These are phyloP conservation scores for Zygnema cylindricum DNA, from an alignment of 139 green algal genomes.

Conservation along the genomic window DNA sequence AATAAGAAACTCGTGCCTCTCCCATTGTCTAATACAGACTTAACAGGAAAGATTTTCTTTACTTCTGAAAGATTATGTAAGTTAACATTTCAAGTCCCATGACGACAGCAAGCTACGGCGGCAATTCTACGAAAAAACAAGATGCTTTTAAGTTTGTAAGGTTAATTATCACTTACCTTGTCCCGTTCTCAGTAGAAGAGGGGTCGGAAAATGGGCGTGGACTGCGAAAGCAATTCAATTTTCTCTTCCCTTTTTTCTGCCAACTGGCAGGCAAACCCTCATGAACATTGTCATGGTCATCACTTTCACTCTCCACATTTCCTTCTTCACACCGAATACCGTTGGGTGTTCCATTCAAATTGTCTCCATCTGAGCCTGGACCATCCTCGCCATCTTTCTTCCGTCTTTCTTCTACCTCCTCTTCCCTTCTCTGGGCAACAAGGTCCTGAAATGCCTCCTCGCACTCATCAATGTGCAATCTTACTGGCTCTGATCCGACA, in stretches of 20 bases:
- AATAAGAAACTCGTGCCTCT: too few relatives aligned
- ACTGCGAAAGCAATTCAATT: background rate
- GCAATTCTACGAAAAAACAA: too few relatives aligned
- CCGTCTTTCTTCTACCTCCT: conserved; percentile 38
- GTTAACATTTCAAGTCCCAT: too few relatives aligned
- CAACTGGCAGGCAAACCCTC: background rate
- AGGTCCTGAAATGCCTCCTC: conserved; percentile 12
- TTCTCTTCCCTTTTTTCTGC: background rate
- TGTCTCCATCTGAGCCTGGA: background rate
- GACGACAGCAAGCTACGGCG: too few relatives aligned
- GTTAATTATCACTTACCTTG: background rate
- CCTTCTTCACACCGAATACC: background rate
- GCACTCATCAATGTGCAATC: conserved; percentile 20
- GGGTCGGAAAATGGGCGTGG: background rate
- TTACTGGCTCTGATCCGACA: conserved; percentile 12
- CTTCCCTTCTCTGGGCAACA: conserved; percentile 2
- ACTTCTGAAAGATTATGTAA: too few relatives aligned
- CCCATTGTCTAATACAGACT: too few relatives aligned
- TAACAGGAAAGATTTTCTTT: too few relatives aligned
- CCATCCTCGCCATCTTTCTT: background rate
- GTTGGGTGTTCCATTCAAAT: conserved; percentile 15
- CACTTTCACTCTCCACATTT: background rate
- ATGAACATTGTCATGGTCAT: background rate
- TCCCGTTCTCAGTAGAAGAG: background rate
- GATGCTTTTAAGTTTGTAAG: too few relatives aligned